Evolutionary conservation across 164 flowering plant species (phyloP), one percentile per base, ranked within the genome.

Genomic region (Magnolia sinica): DNA sequence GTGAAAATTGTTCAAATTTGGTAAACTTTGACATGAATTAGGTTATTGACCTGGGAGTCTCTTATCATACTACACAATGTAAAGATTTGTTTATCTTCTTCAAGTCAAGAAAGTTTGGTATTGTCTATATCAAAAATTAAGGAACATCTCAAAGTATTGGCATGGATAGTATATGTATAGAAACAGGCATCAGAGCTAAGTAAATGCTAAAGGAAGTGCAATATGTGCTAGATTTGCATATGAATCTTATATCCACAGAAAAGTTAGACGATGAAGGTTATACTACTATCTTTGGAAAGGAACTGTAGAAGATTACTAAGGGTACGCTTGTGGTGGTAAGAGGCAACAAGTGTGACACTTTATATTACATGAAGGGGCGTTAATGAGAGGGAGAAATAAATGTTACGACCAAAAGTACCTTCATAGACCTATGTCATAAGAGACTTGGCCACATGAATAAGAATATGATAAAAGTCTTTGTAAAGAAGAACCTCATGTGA

Each of bases 401-500:
- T 68, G 71, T n/a, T 68, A 37, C 71, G 31, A 24, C 49, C 0
- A 16, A 68, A 13, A 13, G 50, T 4, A 24, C n/a, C 71, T 27
- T 2, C 4, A 24, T 6, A 10, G 8, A 68, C 50, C 49, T 24
- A 52, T 73, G 67, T 0, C 75, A 73, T 16, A 73, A 59, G 66
- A 73, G 75, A 20, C 75, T 73, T 55, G 64, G 45, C 29, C 74
- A 72, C 3, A 50, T 72, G 27, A 72, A 31, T 45, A 19, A 72
- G 23, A 71, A 73, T 50, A 8, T 7, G 59, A 24, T 59, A 50
- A 5, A 22, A 27, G 19, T 73, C 65, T 73, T 73, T n/a, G 8
- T 27, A 7, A 72, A 72, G 61, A 72, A 52, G 74, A 72, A 72
- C 13, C 63, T 72, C 65, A 68, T 68, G 37, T 31, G 8, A 31